Evolutionary conservation across 1,139 yeast species (phyloP).

Genomic region (Pichia sp.): DNA sequence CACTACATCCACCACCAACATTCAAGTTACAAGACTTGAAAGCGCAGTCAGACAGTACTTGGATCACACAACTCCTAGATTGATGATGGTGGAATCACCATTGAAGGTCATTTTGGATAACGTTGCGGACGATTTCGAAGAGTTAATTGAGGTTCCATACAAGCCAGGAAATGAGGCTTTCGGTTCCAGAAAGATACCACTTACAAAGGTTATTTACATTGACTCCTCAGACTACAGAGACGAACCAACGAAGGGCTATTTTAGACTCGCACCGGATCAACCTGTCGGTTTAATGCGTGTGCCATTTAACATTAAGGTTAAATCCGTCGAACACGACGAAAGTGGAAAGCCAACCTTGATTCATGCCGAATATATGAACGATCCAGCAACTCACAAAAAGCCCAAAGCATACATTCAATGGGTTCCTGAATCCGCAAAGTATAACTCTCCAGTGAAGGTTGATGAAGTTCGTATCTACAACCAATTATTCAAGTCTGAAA

Average conservation of each 20-base stretch:
- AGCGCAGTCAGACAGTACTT: conserved; percentile 79
- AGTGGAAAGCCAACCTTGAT: conserved; percentile 61
- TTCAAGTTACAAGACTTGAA: conserved; percentile 86
- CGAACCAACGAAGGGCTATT: conserved; percentile 55
- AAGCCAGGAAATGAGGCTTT: conserved; percentile 71
- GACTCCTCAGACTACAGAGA: conserved; percentile 85
- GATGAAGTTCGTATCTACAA: conserved; percentile 82
- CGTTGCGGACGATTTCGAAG: conserved; percentile 66
- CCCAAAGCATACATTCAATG: conserved; percentile 97
- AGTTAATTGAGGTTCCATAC: conserved; percentile 72
- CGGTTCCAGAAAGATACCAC: conserved; percentile 73
- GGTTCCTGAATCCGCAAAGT: conserved; percentile 68
- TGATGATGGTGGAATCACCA: conserved; percentile 91
- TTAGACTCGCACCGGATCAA: conserved; percentile 90
- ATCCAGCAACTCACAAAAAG: conserved; percentile 44
- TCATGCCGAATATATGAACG: conserved; percentile 75
- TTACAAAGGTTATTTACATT: conserved; percentile 71
- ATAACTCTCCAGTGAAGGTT: conserved; percentile 55
- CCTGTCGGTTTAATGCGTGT: conserved; percentile 95
- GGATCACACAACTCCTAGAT: conserved; percentile 88
- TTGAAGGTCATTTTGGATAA: conserved; percentile 78
- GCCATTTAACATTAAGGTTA: conserved; percentile 74
- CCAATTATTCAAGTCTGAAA: conserved; percentile 84
- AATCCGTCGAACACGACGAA: conserved; percentile 54
- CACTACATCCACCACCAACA: conserved; percentile 86